Evolutionary conservation across 2,329 filamentous ascomycete genomes (phyloP), one percentile per base, ranked within the genome.

Genomic region (Lasiodiplodia theobromae): DNA sequence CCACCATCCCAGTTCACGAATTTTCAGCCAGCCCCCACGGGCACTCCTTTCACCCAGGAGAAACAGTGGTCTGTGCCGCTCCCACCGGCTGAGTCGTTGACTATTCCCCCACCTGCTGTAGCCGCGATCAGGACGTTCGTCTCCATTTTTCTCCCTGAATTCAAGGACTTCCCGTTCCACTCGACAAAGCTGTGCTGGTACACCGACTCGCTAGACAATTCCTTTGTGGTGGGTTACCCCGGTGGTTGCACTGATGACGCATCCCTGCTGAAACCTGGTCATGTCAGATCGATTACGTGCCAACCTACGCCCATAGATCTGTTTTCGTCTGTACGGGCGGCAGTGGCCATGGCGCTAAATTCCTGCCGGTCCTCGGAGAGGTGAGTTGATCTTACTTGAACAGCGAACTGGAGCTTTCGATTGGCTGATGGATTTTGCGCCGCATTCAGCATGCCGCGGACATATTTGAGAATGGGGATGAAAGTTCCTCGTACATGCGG

Each of bases 401-500:
- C 16, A 7, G 10, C 12, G 28, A 23, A 23, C 37, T 2, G 18
- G n/a, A 57, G 31, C 7, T 6, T 37, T 34, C 18, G 5, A 10
- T 56, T 31, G 31, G 2, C 28, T 56, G 7, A 57, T 5, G 2
- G 1, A 34, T 16, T 3, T 44, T 16, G 40, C 18, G 5, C 5
- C 3, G 6, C n/a, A 10, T 58, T 0, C n/a, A 58, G 56, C 56
- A 58, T 58, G 37, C 56, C 8, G 56, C 56, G 16, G 56, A 58
- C 4, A 44, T 58, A 8, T 25, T 58, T 14, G 56, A 58, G 21
- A 44, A 58, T 7, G n/a, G 56, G 4, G 56, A 58, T 44, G 11
- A 21, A n/a, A 58, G 56, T 37, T 44, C 56, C n/a, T 58, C 56
- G 56, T 58, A 58, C 21, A 58, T 58, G 56, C 56, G 56, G 18